Percentiles rank a stretch among this genome's conserved stretches.
Evolutionary conservation across 1,139 yeast genomes (phyloP).

Genomic region (Candida pseudocylindracea): DNA sequence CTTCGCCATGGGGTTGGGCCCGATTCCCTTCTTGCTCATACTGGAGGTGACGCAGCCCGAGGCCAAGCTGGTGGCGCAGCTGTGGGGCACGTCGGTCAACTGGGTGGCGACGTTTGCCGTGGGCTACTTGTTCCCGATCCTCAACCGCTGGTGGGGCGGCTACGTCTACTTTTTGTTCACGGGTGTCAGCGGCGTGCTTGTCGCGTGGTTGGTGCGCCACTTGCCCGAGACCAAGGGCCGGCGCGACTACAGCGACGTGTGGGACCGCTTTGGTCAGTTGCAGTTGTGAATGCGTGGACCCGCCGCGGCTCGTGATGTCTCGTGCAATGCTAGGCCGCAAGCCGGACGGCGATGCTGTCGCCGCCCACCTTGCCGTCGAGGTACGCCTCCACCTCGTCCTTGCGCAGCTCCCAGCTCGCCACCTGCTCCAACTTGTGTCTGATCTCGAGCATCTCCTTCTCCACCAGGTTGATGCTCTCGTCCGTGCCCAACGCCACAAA

Average conservation of each 20-base stretch:
- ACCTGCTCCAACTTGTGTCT: constrained; percentile 30
- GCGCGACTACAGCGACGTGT: constrained; percentile 32
- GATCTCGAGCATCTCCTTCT: constrained; percentile 42
- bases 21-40: constrained; percentile 80
- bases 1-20: constrained; percentile 86
- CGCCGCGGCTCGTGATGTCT: too few relatives aligned
- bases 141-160: constrained; percentile 47
- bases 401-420: constrained; percentile 26
- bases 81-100: constrained; percentile 78
- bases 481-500: constrained; percentile 30
- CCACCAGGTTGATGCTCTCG: constrained; percentile 36
- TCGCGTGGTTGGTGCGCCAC: constrained; percentile 17
- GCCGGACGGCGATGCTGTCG: too few relatives aligned
- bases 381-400: constrained; percentile 17
- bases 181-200: constrained; percentile 23
- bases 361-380: constrained; percentile 12
- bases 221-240: constrained; percentile 74
- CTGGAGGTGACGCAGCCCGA: constrained; percentile 68
- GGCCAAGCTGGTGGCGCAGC: constrained; percentile 75
- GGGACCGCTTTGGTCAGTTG: constrained; percentile 10
- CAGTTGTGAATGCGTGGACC: too few relatives aligned
- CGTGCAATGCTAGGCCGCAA: too few relatives aligned
- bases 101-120: constrained; percentile 79
- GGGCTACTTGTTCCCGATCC: constrained; percentile 61
- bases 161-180: constrained; percentile 64